Evolutionary conservation across 2,329 filamentous ascomycete species (phyloP), one percentile per base, ranked within the genome.

Genomic region (Penicillium brasilianum): DNA sequence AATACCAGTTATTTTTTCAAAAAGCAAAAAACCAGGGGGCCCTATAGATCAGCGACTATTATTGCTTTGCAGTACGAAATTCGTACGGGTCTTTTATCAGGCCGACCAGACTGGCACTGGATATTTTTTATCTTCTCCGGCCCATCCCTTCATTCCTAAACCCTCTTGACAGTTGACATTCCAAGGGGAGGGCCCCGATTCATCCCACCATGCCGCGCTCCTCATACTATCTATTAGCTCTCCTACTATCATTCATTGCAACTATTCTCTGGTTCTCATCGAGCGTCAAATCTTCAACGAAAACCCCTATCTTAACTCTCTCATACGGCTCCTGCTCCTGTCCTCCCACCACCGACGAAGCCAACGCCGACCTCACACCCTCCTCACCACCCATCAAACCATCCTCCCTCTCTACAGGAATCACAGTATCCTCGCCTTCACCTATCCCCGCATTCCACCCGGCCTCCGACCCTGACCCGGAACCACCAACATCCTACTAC

Each of bases 221-320:
- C 13, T 50, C 48, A 32, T 61, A 64, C 37, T 58, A 60, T 22
- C 39, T 64, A 28, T 25, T 62, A 10, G 57, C 50, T n/a, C 25
- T 63, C 11, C 22, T 64, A 16, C 20, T 60, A 20, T 39, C 55
- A 20, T 60, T 55, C 10, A 36, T 63, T 8, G 44, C 32, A 13
- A 57, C 57, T 16, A 48, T 56, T 13, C 13, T 64, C 4, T 63
- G 60, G 62, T 41, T 63, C 11, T 52, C 54, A 18, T 55, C 49
- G 32, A 30, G 10, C 9, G 11, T 51, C 16, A 28, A 37, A 36
- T 20, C 41, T n/a, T 25, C 55, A n/a, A 32, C 43, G 11, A 39
- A 51, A n/a, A 32, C 49, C 11, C 25, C 55, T 6, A 49, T 22
- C 18, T 41, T 59, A 20, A 16, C 41, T 25, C 41, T 59, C 20